A percentile compares a stretch with the other conserved stretches of the same genome.
phyloP scores from a whole-genome alignment of 305 asterid genomes.

The Rubia balearica region DNA sequence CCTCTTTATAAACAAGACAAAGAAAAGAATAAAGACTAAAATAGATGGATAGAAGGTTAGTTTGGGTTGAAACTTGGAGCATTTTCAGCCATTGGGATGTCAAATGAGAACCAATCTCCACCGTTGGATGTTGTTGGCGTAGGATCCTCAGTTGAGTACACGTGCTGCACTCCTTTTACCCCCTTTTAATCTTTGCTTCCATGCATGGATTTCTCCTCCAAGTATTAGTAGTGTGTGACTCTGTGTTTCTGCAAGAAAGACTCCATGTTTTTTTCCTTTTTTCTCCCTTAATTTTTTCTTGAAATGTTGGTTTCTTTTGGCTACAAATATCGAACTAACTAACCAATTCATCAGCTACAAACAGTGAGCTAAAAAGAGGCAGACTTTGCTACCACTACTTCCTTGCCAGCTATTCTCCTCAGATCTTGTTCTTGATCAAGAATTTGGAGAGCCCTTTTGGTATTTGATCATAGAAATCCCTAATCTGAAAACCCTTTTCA shows the following conservation, averaged over 20 bases:
- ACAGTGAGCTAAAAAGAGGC: constrained; percentile 10
- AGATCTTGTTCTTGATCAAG: constrained; percentile 31
- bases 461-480: constrained; percentile 7
- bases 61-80: constrained; percentile 8
- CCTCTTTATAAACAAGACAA: constrained; percentile 61
- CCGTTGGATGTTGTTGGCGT: constrained; percentile 41
- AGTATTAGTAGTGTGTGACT: constrained; percentile 18
- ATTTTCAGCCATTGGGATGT: constrained; percentile 15
- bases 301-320: constrained; percentile 21
- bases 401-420: constrained; percentile 34
- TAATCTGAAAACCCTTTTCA: constrained; percentile 15
- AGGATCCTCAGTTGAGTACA: constrained; percentile 53
- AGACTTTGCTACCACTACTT: constrained; percentile 23
- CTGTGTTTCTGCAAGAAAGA: constrained; percentile 15
- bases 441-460: constrained; percentile 11
- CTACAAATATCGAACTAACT: constrained; percentile 55
- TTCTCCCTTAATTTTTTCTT: constrained; percentile 15
- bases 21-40: constrained; percentile 43
- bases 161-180: constrained; percentile 44
- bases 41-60: constrained; percentile 20
- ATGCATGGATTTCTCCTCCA: constrained; percentile 84
- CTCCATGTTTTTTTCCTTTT: constrained; percentile 2
- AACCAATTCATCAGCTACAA: constrained; percentile 30
- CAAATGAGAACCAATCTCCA: constrained; percentile 16
- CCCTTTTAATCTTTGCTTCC: constrained; percentile 59